These are phyloP conservation scores for Kalmusia sp. DNA, from an alignment of 2,329 filamentous ascomycete genomes.

Conservation along the genomic window DNA sequence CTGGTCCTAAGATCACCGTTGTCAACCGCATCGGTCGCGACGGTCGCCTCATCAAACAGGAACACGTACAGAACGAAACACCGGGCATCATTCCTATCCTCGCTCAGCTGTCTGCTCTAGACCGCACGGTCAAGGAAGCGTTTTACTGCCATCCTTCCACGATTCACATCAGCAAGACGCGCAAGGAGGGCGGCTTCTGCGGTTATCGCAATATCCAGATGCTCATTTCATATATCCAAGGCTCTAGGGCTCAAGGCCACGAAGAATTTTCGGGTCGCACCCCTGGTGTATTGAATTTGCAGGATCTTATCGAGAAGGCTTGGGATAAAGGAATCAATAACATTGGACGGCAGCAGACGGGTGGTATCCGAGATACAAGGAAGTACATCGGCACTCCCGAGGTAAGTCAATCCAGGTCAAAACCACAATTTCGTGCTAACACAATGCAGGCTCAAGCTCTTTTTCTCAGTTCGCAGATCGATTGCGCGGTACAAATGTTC, in stretches of 20 bases:
- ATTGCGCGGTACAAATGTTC: slow-evolving; percentile 60
- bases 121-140: slow-evolving; percentile 69
- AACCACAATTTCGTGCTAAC: slow-evolving; percentile 15
- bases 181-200: slow-evolving; percentile 91
- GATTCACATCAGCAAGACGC: slow-evolving; percentile 77
- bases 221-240: slow-evolving; percentile 79
- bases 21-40: slow-evolving; percentile 52
- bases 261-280: slow-evolving; percentile 66
- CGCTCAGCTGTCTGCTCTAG: slow-evolving; percentile 62
- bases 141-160: slow-evolving; percentile 81
- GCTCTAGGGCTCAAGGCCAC: slow-evolving; percentile 62
- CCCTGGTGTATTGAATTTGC: slow-evolving; percentile 81
- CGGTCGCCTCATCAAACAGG: slow-evolving; percentile 50
- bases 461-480: slow-evolving; percentile 72
- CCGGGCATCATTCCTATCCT: slow-evolving; percentile 54
- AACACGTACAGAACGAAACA: slow-evolving; percentile 54
- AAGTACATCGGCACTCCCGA: slow-evolving; percentile 97
- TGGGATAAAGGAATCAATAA: slow-evolving; percentile 87
- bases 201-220: slow-evolving; percentile 97
- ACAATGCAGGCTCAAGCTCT: slow-evolving; percentile 76
- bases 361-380: slow-evolving; percentile 83
- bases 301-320: slow-evolving; percentile 84
- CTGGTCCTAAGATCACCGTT: slow-evolving; percentile 47
- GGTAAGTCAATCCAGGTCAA: slow-evolving; percentile 54
- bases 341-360: slow-evolving; percentile 79